Conservation (phyloP, 768 basidiomycete genomes). For the Termitomyces sp. region DNA sequence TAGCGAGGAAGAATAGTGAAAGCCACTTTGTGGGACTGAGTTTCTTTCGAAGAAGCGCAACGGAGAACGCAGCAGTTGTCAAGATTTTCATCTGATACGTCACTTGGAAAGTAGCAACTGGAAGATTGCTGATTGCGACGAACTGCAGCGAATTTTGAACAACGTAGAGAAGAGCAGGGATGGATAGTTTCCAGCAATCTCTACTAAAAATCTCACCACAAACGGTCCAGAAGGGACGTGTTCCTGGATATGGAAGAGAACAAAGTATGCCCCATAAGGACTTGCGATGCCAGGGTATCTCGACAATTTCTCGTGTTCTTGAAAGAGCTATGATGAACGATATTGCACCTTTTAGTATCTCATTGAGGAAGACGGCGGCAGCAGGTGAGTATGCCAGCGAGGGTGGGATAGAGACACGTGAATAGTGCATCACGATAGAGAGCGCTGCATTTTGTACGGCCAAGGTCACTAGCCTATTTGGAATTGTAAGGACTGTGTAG, state of each 20-base stretch:
- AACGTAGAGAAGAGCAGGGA: conserved; percentile 92
- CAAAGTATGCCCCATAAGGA: conserved; percentile 30
- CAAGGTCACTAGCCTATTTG: conserved; percentile 65
- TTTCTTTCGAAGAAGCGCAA: conserved; percentile 71
- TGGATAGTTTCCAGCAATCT: conserved; percentile 97
- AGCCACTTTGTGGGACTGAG: conserved; percentile 79
- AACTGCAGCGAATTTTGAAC: conserved; percentile 98
- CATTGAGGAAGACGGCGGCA: conserved; percentile 89
- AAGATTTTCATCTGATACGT: conserved; percentile 99
- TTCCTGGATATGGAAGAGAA: conserved; percentile 37
- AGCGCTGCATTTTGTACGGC: conserved; percentile 94
- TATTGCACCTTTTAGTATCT: conserved; percentile 89
- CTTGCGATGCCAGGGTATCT: conserved; percentile 35
- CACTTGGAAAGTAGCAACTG: conserved; percentile 96
- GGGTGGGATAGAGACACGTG: conserved; percentile 80
- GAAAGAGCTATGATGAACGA: conserved; percentile 82
- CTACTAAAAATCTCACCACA: conserved; percentile 75
- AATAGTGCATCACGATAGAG: conserved; percentile 98
- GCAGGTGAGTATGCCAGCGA: conserved; percentile 87
- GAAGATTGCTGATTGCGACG: conserved; percentile 91
- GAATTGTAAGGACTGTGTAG: conserved; percentile 6
- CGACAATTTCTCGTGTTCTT: conserved; percentile 37
- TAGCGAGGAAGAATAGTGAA: conserved; percentile 79
- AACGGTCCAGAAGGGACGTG: conserved; percentile 47
- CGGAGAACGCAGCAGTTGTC: conserved; percentile 91